Evolutionary conservation across 2,329 filamentous ascomycete species (phyloP).

Genomic region (Paradendryphiella salina): DNA sequence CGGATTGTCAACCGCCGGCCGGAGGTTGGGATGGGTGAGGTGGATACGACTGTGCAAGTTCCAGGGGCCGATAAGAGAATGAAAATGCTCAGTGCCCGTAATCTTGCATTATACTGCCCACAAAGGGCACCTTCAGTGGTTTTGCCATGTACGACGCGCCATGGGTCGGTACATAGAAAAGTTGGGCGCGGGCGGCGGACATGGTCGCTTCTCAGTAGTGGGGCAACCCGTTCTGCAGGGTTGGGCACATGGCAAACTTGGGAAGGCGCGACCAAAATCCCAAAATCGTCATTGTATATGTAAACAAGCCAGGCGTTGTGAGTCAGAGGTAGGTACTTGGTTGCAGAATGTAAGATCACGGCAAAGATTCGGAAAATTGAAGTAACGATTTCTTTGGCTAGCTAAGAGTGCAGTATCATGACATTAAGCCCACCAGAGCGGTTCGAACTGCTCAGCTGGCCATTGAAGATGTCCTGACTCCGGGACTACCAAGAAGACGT

Average conservation of each 20-base stretch:
- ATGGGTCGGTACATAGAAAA: conserved; percentile 11
- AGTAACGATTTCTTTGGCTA: conserved; percentile 37
- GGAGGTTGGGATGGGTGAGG: not conserved
- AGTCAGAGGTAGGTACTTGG: not conserved
- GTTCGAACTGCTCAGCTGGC: conserved; percentile 23
- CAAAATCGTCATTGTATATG: conserved; percentile 4
- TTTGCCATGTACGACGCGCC: conserved; percentile 7
- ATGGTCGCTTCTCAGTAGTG: conserved; percentile 14
- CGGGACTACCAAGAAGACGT: conserved; percentile 27
- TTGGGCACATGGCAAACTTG: conserved; percentile 17
- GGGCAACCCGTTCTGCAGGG: conserved; percentile 15
- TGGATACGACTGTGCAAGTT: too few species aligned
- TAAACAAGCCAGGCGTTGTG: not conserved
- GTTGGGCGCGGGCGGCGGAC: conserved; percentile 9
- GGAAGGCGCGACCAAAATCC: conserved; percentile 12
- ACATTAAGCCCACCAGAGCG: conserved; percentile 25
- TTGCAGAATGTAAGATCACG: not conserved
- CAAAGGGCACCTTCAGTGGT: not conserved
- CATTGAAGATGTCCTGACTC: conserved; percentile 28
- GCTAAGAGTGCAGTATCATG: conserved; percentile 37
- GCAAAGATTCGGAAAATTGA: conserved; percentile 13
- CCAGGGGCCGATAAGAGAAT: not conserved
- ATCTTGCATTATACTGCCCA: not conserved
- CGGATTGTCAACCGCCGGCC: not conserved
- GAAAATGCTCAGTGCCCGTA: too few species aligned